phyloP scores from a whole-genome alignment of 2,329 filamentous ascomycete genomes.

The Coleophoma crateriformis region DNA sequence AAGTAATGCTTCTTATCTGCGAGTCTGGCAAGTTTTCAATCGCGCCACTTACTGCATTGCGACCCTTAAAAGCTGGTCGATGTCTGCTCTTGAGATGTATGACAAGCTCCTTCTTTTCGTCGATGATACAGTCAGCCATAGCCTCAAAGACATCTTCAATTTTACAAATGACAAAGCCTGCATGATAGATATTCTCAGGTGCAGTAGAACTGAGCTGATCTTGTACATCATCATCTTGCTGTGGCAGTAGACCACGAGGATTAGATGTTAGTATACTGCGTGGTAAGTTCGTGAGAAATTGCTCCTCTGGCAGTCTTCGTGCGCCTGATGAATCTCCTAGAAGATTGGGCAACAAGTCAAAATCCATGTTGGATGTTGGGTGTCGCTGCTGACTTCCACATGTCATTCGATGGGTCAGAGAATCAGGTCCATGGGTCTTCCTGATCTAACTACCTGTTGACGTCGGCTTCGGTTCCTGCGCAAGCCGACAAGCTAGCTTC shows the following conservation, averaged over 20 bases:
- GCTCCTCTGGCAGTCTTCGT: neutral
- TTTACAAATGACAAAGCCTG: constrained; percentile 36
- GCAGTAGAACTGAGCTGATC: constrained; percentile 14
- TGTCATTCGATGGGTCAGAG: no score
- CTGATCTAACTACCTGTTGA: no score
- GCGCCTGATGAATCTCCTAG: neutral
- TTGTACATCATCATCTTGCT: neutral
- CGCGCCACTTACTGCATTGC: neutral
- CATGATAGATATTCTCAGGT: constrained; percentile 6
- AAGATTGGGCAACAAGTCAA: neutral
- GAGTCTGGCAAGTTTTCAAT: neutral
- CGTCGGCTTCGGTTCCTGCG: no score
- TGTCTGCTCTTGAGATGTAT: constrained; percentile 39
- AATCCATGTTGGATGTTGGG: neutral
- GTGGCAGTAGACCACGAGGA: neutral
- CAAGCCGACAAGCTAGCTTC: no score
- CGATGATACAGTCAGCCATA: constrained; percentile 41
- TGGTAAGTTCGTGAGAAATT: constrained; percentile 17
- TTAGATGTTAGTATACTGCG: neutral
- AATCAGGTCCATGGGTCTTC: no score
- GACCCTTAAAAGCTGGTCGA: constrained; percentile 2
- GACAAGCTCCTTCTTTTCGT: constrained; percentile 36
- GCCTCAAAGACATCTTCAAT: constrained; percentile 51
- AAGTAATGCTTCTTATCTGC: constrained; percentile 23
- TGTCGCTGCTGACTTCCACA: no score